Conservation (phyloP, 371 early-diverging fungal genomes). For the Apophysomyces sp. region DNA sequence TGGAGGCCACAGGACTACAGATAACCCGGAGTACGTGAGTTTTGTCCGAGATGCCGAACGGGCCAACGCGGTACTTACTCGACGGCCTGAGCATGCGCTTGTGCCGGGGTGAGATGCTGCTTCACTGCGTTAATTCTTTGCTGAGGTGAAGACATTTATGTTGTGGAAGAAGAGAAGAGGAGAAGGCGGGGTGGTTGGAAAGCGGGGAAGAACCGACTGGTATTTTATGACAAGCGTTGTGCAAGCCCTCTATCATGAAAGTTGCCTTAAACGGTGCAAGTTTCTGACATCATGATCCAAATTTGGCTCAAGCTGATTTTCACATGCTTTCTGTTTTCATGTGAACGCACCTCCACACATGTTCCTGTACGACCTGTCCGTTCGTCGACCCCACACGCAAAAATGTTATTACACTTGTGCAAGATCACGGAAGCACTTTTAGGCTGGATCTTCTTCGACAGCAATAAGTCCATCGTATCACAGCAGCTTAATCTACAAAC, state of each 20-base stretch:
- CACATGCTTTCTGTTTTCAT: neutral
- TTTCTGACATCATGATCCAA: slow-evolving; percentile 1
- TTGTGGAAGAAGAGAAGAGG: neutral
- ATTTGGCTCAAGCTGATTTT: neutral
- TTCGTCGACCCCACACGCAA: neutral
- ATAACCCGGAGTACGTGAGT: neutral
- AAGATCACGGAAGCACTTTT: neutral
- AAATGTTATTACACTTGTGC: neutral
- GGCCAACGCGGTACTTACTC: slow-evolving; percentile 15
- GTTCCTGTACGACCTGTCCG: neutral
- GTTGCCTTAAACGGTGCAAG: neutral
- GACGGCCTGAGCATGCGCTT: slow-evolving; percentile 23
- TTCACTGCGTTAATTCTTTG: slow-evolving; percentile 25
- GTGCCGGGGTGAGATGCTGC: slow-evolving; percentile 27
- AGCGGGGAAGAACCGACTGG: neutral
- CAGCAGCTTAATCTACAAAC: too few relatives aligned
- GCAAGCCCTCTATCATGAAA: neutral
- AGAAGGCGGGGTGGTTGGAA: neutral
- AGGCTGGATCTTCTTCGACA: too few relatives aligned
- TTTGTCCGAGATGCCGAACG: neutral
- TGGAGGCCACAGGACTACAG: slow-evolving; percentile 39
- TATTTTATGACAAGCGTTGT: neutral
- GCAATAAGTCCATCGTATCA: too few relatives aligned
- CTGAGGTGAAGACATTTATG: slow-evolving; percentile 9
- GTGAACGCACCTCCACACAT: neutral